Percentiles rank a stretch among this genome's conserved stretches.
These are phyloP conservation scores for Trichoderma virens DNA, from an alignment of 495 filamentous ascomycete genomes.

Conservation along the genomic window DNA sequence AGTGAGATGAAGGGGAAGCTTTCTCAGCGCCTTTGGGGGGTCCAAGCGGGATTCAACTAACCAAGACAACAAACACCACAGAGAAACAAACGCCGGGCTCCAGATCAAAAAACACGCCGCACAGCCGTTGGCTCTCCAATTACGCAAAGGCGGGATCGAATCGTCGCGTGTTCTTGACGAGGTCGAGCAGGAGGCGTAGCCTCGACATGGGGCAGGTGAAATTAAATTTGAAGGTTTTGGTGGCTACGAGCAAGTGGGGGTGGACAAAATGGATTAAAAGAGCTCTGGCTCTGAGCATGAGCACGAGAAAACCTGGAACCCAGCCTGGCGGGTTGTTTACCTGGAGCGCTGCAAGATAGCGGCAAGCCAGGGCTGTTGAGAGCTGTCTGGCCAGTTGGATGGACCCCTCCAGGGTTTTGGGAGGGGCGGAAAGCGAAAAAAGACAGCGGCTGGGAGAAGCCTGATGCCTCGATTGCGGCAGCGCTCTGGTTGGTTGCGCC, in stretches of 20 bases:
- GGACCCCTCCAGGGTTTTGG: background rate
- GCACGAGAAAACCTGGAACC: background rate
- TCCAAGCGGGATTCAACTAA: conserved; percentile 4
- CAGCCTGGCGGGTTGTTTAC: background rate
- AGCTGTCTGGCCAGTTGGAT: no score
- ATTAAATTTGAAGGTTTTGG: background rate
- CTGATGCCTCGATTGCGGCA: background rate
- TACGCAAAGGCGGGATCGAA: background rate
- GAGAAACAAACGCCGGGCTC: conserved; percentile 10
- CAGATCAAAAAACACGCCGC: background rate
- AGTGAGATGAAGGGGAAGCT: background rate
- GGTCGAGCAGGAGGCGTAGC: conserved; percentile 2
- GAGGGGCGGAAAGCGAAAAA: conserved; percentile 1
- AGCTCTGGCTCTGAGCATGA: no score
- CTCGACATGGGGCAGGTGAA: background rate
- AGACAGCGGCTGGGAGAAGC: conserved; percentile 2
- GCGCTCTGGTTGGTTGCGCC: background rate
- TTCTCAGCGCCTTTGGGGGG: background rate
- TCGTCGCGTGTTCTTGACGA: background rate
- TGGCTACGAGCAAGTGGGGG: background rate
- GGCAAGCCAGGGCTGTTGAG: background rate
- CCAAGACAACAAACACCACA: background rate
- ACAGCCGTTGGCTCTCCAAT: background rate
- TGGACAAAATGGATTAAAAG: background rate
- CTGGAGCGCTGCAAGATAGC: background rate